Evolutionary conservation across 495 filamentous ascomycete genomes (phyloP).

Genomic region (Penicillium soppii): DNA sequence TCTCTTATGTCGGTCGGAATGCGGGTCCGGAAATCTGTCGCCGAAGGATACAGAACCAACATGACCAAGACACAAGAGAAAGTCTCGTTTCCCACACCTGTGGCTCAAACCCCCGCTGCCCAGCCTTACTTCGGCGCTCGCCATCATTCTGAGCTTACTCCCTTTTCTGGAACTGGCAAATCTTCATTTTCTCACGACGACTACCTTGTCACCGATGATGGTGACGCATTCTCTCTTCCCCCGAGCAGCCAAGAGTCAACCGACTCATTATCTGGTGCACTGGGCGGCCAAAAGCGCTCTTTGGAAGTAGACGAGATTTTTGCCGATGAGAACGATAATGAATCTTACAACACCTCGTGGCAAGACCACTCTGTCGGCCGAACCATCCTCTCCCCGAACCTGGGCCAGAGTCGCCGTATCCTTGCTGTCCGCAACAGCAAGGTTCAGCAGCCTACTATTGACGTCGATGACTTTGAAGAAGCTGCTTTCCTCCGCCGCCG

Average conservation of each 20-base stretch:
- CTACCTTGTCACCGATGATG: slow-evolving; percentile 32
- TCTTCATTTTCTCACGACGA: slow-evolving; percentile 24
- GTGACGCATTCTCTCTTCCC: slow-evolving; percentile 42
- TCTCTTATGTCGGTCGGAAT: slow-evolving; percentile 86
- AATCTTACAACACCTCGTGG: slow-evolving; percentile 1
- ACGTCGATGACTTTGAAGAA: slow-evolving; percentile 46
- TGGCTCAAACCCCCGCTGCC: slow-evolving; percentile 11
- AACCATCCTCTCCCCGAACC: slow-evolving; percentile 34
- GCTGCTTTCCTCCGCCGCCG: slow-evolving; percentile 40
- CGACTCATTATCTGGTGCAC: slow-evolving; percentile 1
- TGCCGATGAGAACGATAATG: slow-evolving; percentile 24
- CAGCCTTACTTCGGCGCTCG: slow-evolving; percentile 16
- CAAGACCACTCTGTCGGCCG: slow-evolving; percentile 14
- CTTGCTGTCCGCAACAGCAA: slow-evolving; percentile 14
- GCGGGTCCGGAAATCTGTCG: slow-evolving; percentile 86
- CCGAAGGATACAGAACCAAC: slow-evolving; percentile 85
- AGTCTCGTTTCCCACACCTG: slow-evolving; percentile 20
- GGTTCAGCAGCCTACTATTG: slow-evolving; percentile 19
- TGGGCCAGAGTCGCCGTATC: slow-evolving; percentile 34
- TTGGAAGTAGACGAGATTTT: slow-evolving; percentile 53
- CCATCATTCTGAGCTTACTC: slow-evolving; percentile 56
- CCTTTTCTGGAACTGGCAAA: slow-evolving; percentile 75
- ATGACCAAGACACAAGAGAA: slow-evolving; percentile 28
- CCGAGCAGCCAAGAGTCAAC: slow-evolving; percentile 47
- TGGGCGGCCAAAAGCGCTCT: slow-evolving; percentile 22